Percentiles rank a stretch among this genome's conserved stretches.
These are phyloP conservation scores for Trichoderma erinaceum DNA, from an alignment of 495 filamentous ascomycete species.

Conservation along the genomic window DNA sequence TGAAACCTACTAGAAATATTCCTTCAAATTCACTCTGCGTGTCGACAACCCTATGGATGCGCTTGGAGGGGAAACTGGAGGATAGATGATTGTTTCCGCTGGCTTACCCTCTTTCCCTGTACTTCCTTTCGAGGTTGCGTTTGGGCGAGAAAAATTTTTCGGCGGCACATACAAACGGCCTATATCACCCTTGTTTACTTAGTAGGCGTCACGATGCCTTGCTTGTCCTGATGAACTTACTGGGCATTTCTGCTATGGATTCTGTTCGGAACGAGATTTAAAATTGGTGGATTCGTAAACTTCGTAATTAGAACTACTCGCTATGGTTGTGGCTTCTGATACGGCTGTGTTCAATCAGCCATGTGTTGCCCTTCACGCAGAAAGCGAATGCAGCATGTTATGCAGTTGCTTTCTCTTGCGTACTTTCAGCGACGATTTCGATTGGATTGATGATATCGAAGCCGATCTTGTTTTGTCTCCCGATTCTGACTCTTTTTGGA, in stretches of 20 bases:
- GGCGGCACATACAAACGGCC: conserved; percentile 32
- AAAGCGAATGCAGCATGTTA: not conserved
- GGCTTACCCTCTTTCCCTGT: conserved; percentile 47
- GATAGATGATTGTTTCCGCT: conserved; percentile 47
- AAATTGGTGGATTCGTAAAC: too few species aligned
- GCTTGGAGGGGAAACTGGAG: conserved; percentile 73
- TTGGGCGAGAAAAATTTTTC: conserved; percentile 41
- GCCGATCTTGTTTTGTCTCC: not conserved
- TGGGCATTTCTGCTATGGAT: not conserved
- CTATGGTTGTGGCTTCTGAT: not conserved
- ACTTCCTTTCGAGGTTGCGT: conserved; percentile 28
- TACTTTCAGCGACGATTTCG: not conserved
- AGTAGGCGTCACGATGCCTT: not conserved
- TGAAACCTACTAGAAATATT: conserved; percentile 49
- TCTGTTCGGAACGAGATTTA: too few species aligned
- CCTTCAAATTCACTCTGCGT: conserved; percentile 82
- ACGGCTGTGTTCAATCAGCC: not conserved
- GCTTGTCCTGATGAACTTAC: not conserved
- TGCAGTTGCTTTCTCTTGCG: conserved; percentile 11
- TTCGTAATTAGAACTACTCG: too few species aligned
- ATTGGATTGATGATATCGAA: not conserved
- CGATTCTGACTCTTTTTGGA: not conserved
- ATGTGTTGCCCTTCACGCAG: not conserved
- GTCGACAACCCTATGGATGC: conserved; percentile 49
- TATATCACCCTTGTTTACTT: not conserved